Evolutionary conservation across 2,329 filamentous ascomycete species (phyloP).

Genomic region (Curvularia sp.): DNA sequence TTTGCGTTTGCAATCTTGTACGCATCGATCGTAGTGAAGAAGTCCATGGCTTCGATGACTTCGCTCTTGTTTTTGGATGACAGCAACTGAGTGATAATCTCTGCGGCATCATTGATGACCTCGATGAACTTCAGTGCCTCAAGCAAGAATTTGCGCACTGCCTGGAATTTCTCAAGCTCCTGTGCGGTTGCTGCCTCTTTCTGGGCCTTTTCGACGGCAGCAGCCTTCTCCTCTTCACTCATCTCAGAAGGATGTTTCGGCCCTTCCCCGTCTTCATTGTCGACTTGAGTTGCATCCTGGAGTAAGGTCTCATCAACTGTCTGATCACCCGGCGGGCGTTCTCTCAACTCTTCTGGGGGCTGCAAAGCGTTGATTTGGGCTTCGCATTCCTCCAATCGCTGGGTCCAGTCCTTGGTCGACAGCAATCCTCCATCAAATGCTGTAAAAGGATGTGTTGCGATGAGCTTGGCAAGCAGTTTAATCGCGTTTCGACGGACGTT

Average conservation of each 20-base stretch:
- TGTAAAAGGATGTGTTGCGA: slow-evolving; percentile 88
- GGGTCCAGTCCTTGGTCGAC: slow-evolving; percentile 83
- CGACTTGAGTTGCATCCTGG: slow-evolving; percentile 86
- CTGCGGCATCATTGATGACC: slow-evolving; percentile 82
- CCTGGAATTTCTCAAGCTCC: slow-evolving; percentile 82
- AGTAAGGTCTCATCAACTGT: slow-evolving; percentile 79
- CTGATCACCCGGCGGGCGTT: slow-evolving; percentile 66
- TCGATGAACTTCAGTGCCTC: slow-evolving; percentile 95
- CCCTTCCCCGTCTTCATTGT: slow-evolving; percentile 49
- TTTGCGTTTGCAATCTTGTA: slow-evolving; percentile 96
- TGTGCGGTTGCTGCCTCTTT: slow-evolving; percentile 90
- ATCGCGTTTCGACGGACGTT: slow-evolving; percentile 95
- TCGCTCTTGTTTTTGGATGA: slow-evolving; percentile 98
- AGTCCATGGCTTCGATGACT: slow-evolving; percentile 98
- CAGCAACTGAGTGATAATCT: slow-evolving; percentile 82
- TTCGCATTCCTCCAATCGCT: slow-evolving; percentile 81
- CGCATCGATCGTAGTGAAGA: slow-evolving; percentile 92
- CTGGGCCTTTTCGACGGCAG: slow-evolving; percentile 77
- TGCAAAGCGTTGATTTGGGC: slow-evolving; percentile 80
- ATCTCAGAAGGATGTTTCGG: slow-evolving; percentile 67
- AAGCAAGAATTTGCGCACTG: slow-evolving; percentile 89
- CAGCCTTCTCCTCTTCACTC: slow-evolving; percentile 79
- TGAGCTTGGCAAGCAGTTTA: slow-evolving; percentile 84
- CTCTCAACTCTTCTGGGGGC: slow-evolving; percentile 77
- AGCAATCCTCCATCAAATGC: slow-evolving; percentile 73